Evolutionary conservation across 176 grass and related monocot species (phyloP).

Genomic region (Lolium multiflorum): DNA sequence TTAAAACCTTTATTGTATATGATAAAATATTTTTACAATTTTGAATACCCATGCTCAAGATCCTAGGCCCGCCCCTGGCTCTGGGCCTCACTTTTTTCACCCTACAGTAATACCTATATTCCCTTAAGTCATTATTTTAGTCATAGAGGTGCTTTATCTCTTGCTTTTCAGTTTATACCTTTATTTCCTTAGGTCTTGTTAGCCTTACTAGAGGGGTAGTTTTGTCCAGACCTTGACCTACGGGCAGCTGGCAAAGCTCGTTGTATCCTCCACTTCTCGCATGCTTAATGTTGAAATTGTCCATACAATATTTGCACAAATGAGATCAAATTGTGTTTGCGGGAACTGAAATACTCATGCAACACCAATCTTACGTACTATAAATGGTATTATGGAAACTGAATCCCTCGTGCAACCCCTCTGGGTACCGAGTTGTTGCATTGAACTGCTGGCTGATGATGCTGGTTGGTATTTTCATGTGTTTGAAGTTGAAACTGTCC

Average conservation of each 20-base stretch:
- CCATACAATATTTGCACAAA: not conserved
- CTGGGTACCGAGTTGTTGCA: not conserved
- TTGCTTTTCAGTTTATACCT: not conserved
- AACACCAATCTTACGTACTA: not conserved
- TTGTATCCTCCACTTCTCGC: not conserved
- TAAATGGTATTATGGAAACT: not conserved
- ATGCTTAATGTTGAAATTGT: conserved; percentile 12
- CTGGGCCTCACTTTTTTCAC: not conserved
- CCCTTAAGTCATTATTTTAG: too few relatives aligned
- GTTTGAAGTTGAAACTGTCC: not conserved
- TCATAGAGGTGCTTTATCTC: not conserved
- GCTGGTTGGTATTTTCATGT: not conserved
- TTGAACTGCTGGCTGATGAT: not conserved
- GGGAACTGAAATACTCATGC: not conserved
- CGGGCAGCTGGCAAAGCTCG: not conserved
- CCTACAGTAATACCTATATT: not conserved
- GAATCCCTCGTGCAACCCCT: not conserved
- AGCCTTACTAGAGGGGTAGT: not conserved
- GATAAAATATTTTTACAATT: too few relatives aligned
- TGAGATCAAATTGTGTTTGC: conserved; percentile 18
- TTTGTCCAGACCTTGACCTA: not conserved
- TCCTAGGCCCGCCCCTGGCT: not conserved
- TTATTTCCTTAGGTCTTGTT: not conserved
- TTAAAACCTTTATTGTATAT: too few relatives aligned
- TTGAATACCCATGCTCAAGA: too few relatives aligned